Evolutionary conservation across 192 early-diverging fungal species (phyloP).

Genomic region (Phlyctochytrium bullatum): DNA sequence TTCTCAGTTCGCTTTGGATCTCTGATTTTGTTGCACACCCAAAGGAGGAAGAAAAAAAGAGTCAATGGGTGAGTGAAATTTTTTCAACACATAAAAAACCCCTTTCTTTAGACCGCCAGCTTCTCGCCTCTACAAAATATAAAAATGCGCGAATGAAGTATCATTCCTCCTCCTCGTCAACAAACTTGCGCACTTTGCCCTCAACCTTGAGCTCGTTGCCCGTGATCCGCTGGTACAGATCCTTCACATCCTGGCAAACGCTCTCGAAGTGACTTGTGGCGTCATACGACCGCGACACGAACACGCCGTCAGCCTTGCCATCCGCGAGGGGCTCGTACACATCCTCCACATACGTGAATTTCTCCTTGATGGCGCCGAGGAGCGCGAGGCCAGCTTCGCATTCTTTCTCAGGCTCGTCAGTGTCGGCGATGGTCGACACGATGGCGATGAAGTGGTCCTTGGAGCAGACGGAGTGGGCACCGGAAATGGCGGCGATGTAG

Average conservation of each 20-base stretch:
- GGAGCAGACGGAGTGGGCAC: constrained; percentile 86
- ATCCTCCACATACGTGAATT: constrained; percentile 84
- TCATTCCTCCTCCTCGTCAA: constrained; percentile 29
- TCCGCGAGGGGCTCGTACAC: constrained; percentile 81
- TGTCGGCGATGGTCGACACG: constrained; percentile 88
- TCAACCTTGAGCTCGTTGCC: constrained; percentile 57
- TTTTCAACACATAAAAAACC: too few species aligned
- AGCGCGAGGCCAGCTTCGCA: constrained; percentile 81
- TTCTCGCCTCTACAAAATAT: too few species aligned
- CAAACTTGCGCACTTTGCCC: constrained; percentile 55
- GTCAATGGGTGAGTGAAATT: too few species aligned
- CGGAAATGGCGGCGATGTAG: constrained; percentile 89
- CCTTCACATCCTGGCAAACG: constrained; percentile 92
- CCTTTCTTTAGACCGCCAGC: too few species aligned
- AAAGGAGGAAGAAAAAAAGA: too few species aligned
- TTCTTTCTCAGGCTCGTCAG: constrained; percentile 82
- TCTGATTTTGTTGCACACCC: too few species aligned
- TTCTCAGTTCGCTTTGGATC: too few species aligned
- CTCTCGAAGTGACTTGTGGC: constrained; percentile 99
- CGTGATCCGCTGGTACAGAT: constrained; percentile 72
- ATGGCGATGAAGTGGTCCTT: constrained; percentile 87
- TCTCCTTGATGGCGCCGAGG: constrained; percentile 85
- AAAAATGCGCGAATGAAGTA: too few species aligned
- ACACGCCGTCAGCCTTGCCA: constrained; percentile 79
- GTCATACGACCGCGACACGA: constrained; percentile 93